These are phyloP conservation scores for Phytopythium chamaehyphon DNA, from an alignment of 352 stramenopile species.

Conservation along the genomic window DNA sequence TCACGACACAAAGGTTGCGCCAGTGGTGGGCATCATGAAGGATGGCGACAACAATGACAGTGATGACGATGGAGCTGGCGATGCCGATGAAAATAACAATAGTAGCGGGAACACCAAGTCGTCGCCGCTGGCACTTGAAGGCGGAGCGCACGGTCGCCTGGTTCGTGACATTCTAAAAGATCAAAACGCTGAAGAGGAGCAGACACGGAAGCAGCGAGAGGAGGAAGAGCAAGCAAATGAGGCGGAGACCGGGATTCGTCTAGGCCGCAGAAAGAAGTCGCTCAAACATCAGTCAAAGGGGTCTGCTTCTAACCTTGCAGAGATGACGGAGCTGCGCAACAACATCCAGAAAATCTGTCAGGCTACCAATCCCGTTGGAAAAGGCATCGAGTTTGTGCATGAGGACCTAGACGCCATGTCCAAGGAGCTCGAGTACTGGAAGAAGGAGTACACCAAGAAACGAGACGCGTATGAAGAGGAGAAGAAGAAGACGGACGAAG, in stretches of 20 bases:
- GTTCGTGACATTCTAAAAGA: constrained; percentile 86
- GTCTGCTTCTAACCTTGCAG: constrained; percentile 44
- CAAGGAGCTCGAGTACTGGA: constrained; percentile 92
- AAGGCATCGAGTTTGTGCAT: constrained; percentile 93
- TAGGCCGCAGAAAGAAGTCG: constrained; percentile 71
- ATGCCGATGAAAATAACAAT: constrained; percentile 29
- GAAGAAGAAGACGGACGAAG: constrained; percentile 79
- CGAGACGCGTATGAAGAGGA: constrained; percentile 79
- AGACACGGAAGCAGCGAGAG: constrained; percentile 58
- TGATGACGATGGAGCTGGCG: constrained; percentile 57
- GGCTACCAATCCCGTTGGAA: constrained; percentile 86
- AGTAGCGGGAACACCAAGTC: constrained; percentile 18
- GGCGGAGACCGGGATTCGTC: constrained; percentile 67
- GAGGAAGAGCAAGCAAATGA: constrained; percentile 63
- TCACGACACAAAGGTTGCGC: constrained; percentile 77
- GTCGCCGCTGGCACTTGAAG: constrained; percentile 20
- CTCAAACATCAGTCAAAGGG: constrained; percentile 80
- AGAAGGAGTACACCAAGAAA: constrained; percentile 77
- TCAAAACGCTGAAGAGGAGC: constrained; percentile 68
- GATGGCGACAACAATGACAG: constrained; percentile 76
- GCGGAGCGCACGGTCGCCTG: constrained; percentile 53
- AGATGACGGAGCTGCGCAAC: constrained; percentile 75
- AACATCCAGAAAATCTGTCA: constrained; percentile 92
- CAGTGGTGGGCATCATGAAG: constrained; percentile 77
- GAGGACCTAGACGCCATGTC: constrained; percentile 93